These are phyloP conservation scores for Lipomyces chichibuensis DNA, from an alignment of 805 yeast genomes.

Conservation along the genomic window DNA sequence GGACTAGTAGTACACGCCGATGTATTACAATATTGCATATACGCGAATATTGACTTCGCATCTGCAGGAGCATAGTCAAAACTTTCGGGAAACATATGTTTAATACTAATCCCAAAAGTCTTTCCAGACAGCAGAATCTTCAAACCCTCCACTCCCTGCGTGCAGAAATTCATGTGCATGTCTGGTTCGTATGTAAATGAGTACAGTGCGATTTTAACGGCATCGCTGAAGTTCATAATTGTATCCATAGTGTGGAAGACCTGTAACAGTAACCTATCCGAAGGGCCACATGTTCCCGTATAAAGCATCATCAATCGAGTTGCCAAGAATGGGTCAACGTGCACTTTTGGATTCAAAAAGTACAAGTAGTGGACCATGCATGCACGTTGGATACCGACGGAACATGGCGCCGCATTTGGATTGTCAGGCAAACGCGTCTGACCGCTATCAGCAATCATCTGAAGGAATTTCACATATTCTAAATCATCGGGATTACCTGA, in stretches of 20 bases:
- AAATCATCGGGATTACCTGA: slow-evolving; percentile 35
- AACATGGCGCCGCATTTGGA: neutral
- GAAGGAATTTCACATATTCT: slow-evolving; percentile 58
- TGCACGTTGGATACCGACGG: slow-evolving; percentile 46
- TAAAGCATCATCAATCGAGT: slow-evolving; percentile 57
- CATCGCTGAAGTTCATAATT: slow-evolving; percentile 37
- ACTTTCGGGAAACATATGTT: slow-evolving; percentile 57
- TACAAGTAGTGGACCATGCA: slow-evolving; percentile 57
- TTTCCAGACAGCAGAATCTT: slow-evolving; percentile 9
- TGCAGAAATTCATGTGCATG: neutral
- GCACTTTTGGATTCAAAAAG: slow-evolving; percentile 50
- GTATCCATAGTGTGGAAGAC: slow-evolving; percentile 64
- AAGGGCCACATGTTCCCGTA: slow-evolving; percentile 62
- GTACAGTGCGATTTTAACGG: slow-evolving; percentile 8
- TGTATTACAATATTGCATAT: neutral
- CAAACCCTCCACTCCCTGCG: neutral
- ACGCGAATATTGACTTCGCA: neutral
- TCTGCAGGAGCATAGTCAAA: slow-evolving; percentile 53
- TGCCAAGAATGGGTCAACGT: slow-evolving; percentile 54
- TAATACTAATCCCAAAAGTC: slow-evolving; percentile 20
- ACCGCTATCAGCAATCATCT: slow-evolving; percentile 62
- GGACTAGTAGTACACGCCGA: neutral
- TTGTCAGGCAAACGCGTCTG: slow-evolving; percentile 36
- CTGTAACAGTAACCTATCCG: slow-evolving; percentile 64
- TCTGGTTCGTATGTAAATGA: slow-evolving; percentile 6